These are phyloP conservation scores for Podospora appendiculata DNA, from an alignment of 495 filamentous ascomycete species.

Conservation along the genomic window DNA sequence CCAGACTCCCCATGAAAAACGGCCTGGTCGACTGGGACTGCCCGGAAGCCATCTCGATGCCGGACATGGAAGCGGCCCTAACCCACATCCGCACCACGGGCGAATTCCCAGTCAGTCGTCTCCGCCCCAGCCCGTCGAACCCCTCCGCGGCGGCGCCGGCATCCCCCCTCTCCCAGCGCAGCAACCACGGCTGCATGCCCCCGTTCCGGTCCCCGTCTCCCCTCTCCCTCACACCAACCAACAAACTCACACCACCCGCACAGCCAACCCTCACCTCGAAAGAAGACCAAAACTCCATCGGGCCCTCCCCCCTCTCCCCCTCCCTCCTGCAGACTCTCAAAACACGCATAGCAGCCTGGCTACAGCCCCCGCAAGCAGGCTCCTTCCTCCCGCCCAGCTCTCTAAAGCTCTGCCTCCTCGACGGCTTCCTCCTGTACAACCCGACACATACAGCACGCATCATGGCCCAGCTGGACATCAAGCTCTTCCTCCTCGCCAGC, in stretches of 20 bases:
- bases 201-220: conserved; percentile 2
- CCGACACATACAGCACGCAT: conserved; percentile 31
- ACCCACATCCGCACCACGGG: conserved; percentile 56
- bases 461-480: conserved; percentile 57
- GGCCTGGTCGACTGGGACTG: conserved; percentile 85
- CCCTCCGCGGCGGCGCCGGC: too few species aligned
- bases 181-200: conserved; percentile 11
- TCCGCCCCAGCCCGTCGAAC: not conserved
- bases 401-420: conserved; percentile 52
- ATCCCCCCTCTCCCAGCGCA: conserved; percentile 10
- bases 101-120: conserved; percentile 46
- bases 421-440: conserved; percentile 80
- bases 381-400: conserved; percentile 21
- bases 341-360: conserved; percentile 34
- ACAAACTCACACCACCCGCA: conserved; percentile 5
- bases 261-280: conserved; percentile 56
- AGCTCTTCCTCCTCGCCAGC: conserved; percentile 63
- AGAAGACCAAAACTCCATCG: conserved; percentile 67
- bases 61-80: conserved; percentile 53
- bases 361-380: conserved; percentile 24
- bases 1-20: conserved; percentile 40
- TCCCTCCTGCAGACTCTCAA: conserved; percentile 29
- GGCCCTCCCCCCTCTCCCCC: conserved; percentile 36
- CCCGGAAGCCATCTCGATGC: conserved; percentile 59
- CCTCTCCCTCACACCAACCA: conserved; percentile 8